A percentile compares a stretch with the other conserved stretches of the same genome.
These are phyloP conservation scores for Epichloe amarillans DNA, from an alignment of 2,329 filamentous ascomycete species.

Conservation along the genomic window DNA sequence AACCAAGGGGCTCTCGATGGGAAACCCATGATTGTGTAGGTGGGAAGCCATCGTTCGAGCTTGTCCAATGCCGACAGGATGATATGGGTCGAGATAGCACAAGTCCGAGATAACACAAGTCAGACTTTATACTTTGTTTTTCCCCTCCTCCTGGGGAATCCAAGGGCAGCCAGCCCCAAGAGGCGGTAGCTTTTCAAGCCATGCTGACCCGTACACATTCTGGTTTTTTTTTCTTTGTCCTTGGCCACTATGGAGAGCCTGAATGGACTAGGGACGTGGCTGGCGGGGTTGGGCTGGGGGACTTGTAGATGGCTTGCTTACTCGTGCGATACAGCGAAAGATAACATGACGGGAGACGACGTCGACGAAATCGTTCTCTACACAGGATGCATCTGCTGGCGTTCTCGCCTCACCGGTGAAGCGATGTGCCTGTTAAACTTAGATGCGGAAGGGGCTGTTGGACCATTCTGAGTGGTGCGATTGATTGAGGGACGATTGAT, in stretches of 20 bases:
- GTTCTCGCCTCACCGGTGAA: neutral
- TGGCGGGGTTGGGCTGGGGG: neutral
- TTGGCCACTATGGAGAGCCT: neutral
- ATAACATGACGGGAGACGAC: neutral
- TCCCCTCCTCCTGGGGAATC: neutral
- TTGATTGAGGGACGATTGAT: neutral
- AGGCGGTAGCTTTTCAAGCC: neutral
- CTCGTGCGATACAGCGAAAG: neutral
- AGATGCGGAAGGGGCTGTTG: neutral
- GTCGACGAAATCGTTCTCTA: neutral
- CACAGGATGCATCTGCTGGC: neutral
- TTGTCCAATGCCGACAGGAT: neutral
- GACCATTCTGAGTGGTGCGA: neutral
- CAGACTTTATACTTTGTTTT: neutral
- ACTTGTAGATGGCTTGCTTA: neutral
- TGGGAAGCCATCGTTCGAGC: neutral
- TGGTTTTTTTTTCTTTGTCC: neutral
- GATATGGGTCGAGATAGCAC: neutral
- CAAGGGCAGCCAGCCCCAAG: neutral
- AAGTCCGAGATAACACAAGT: neutral
- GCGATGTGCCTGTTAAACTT: neutral
- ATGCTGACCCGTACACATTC: too few species aligned
- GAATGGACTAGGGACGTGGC: neutral
- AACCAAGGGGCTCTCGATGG: neutral
- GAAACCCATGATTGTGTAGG: neutral